Conservation (phyloP, 2,329 filamentous ascomycete species). For the Fusarium sp. region DNA sequence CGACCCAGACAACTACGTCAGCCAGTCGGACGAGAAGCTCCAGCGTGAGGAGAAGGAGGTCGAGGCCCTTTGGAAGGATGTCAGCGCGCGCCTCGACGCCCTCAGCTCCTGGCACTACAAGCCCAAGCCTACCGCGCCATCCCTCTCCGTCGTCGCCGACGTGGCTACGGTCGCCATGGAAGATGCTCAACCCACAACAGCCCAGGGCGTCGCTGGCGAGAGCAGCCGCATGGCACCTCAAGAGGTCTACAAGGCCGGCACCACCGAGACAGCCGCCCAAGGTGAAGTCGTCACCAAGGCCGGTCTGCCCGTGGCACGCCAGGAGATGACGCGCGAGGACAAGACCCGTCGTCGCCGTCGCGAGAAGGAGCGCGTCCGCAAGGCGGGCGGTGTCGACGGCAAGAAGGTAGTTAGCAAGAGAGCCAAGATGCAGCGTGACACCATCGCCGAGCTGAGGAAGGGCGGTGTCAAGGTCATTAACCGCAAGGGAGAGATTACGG, state of each 20-base stretch:
- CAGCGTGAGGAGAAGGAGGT: slow-evolving; percentile 87
- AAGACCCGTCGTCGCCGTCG: slow-evolving; percentile 80
- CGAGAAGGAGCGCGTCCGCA: slow-evolving; percentile 86
- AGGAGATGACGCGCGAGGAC: slow-evolving; percentile 91
- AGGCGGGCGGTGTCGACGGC: slow-evolving; percentile 64
- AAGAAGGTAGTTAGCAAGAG: slow-evolving; percentile 69
- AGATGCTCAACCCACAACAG: slow-evolving; percentile 89
- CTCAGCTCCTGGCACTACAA: slow-evolving; percentile 96
- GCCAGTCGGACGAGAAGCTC: slow-evolving; percentile 84
- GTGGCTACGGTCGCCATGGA: slow-evolving; percentile 95
- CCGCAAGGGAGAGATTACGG: slow-evolving; percentile 85
- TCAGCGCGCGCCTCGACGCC: slow-evolving; percentile 84
- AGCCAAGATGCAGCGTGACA: slow-evolving; percentile 58
- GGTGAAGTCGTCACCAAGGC: slow-evolving; percentile 83
- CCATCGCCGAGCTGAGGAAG: slow-evolving; percentile 79
- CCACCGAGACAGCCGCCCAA: slow-evolving; percentile 69
- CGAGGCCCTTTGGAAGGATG: slow-evolving; percentile 82
- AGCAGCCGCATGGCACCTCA: slow-evolving; percentile 89
- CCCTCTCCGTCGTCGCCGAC: slow-evolving; percentile 87
- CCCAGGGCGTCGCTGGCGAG: slow-evolving; percentile 76
- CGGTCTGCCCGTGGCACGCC: slow-evolving; percentile 80
- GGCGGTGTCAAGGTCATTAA: slow-evolving; percentile 93
- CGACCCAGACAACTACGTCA: slow-evolving; percentile 83
- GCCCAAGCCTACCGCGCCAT: slow-evolving; percentile 84
- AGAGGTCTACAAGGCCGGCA: slow-evolving; percentile 87